Evolutionary conservation across 495 filamentous ascomycete species (phyloP).

Genomic region (Cercophora sp.): DNA sequence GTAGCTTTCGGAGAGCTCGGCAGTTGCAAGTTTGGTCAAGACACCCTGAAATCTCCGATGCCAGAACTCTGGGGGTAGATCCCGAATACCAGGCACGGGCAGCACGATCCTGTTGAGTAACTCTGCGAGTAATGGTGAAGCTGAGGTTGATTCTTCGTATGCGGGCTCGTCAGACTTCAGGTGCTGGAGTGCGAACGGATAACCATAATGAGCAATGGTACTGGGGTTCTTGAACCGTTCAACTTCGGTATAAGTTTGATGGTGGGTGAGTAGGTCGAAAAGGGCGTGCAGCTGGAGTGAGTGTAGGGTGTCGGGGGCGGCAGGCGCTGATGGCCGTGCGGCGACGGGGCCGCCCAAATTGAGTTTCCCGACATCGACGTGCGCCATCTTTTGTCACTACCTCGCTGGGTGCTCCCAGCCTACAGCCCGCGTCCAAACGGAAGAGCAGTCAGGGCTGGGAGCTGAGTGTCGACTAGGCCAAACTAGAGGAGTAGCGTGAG

Average conservation of each 20-base stretch:
- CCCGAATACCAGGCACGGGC: conserved; percentile 52
- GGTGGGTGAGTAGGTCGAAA: conserved; percentile 63
- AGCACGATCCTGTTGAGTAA: conserved; percentile 55
- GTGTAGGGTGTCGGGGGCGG: conserved; percentile 29
- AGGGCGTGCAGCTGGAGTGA: conserved; percentile 53
- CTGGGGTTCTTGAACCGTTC: conserved; percentile 53
- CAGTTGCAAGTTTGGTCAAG: conserved; percentile 48
- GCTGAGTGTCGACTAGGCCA: too few relatives aligned
- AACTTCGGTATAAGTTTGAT: conserved; percentile 60
- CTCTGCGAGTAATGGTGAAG: conserved; percentile 54
- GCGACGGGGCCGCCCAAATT: background rate
- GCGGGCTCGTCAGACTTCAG: conserved; percentile 10
- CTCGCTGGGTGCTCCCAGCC: too few relatives aligned
- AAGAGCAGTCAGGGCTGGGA: too few relatives aligned
- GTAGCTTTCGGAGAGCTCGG: conserved; percentile 63
- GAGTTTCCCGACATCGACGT: background rate
- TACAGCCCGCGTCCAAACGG: too few relatives aligned
- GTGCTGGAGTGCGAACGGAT: conserved; percentile 44
- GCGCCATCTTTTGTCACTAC: too few relatives aligned
- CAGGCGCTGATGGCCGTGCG: background rate
- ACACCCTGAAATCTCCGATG: conserved; percentile 43
- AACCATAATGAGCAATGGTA: conserved; percentile 54
- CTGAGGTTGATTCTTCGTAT: conserved; percentile 31
- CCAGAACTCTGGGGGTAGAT: conserved; percentile 58
- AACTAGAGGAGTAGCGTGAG: too few relatives aligned